Conservation (phyloP, 2,329 filamentous ascomycete species). For the Raffaelea arxii region DNA sequence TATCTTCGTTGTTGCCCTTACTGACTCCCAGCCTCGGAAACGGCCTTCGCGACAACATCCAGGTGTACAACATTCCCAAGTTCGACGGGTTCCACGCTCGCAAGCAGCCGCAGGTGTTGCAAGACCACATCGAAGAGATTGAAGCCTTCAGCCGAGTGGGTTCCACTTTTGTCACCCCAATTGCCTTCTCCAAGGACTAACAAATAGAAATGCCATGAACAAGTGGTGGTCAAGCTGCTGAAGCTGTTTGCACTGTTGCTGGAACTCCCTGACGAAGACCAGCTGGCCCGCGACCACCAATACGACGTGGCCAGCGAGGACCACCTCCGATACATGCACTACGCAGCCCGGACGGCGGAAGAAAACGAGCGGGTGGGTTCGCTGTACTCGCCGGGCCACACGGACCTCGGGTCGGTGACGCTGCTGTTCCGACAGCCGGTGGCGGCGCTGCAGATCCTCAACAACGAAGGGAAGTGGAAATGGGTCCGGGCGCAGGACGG, state of each 20-base stretch:
- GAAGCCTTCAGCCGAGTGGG: constrained; percentile 36
- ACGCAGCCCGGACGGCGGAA: constrained; percentile 27
- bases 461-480: constrained; percentile 31
- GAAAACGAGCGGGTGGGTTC: constrained; percentile 23
- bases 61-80: constrained; percentile 52
- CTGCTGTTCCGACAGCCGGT: constrained; percentile 46
- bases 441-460: constrained; percentile 38
- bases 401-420: constrained; percentile 41
- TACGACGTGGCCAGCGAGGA: constrained; percentile 46
- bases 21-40: constrained; percentile 11
- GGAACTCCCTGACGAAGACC: constrained; percentile 47
- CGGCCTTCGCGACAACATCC: constrained; percentile 41
- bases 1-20: too few species aligned
- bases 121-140: constrained; percentile 40
- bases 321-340: constrained; percentile 51
- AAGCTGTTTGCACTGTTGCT: constrained; percentile 49
- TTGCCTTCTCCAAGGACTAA: background rate
- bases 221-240: constrained; percentile 43
- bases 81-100: constrained; percentile 31
- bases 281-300: constrained; percentile 41
- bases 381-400: constrained; percentile 29
- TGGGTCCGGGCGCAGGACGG: constrained; percentile 32
- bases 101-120: constrained; percentile 23
- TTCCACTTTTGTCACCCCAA: constrained; percentile 11
- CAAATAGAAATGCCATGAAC: constrained; percentile 24